Conservation (phyloP, 2,329 filamentous ascomycete species). For the Aspergillus japonicus region DNA sequence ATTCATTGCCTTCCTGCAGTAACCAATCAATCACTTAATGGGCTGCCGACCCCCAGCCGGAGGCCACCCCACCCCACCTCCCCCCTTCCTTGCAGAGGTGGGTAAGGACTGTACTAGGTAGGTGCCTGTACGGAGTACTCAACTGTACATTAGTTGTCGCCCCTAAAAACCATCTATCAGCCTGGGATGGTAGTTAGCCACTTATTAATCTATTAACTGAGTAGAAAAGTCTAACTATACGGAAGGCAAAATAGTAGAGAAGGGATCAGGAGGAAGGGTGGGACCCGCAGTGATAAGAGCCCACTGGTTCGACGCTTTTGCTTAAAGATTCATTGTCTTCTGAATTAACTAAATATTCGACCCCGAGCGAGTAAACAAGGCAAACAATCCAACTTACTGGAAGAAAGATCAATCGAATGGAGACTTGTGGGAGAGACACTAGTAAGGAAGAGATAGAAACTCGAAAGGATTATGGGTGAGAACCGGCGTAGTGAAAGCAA, state of each 20-base stretch:
- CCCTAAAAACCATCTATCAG: no score
- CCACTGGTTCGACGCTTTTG: background rate
- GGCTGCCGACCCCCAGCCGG: no score
- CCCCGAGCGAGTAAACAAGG: constrained; percentile 27
- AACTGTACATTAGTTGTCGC: no score
- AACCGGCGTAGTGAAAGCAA: constrained; percentile 12
- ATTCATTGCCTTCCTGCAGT: background rate
- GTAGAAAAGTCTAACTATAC: no score
- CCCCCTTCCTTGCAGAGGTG: no score
- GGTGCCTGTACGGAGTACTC: no score
- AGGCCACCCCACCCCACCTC: no score
- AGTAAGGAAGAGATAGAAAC: constrained; percentile 15
- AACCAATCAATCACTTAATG: background rate
- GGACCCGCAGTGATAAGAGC: background rate
- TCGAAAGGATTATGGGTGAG: constrained; percentile 6
- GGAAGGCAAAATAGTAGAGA: no score
- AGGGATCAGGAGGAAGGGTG: no score
- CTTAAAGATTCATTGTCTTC: constrained; percentile 29
- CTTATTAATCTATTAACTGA: no score
- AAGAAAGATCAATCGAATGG: constrained; percentile 19
- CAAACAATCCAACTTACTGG: constrained; percentile 37
- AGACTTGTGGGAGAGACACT: constrained; percentile 19
- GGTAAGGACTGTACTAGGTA: no score
- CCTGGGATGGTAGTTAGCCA: no score
- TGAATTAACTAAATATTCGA: constrained; percentile 33